A percentile compares a stretch with the other conserved stretches of the same genome.
Conservation (phyloP, 2,329 filamentous ascomycete genomes). For the Claviceps purpurea region DNA sequence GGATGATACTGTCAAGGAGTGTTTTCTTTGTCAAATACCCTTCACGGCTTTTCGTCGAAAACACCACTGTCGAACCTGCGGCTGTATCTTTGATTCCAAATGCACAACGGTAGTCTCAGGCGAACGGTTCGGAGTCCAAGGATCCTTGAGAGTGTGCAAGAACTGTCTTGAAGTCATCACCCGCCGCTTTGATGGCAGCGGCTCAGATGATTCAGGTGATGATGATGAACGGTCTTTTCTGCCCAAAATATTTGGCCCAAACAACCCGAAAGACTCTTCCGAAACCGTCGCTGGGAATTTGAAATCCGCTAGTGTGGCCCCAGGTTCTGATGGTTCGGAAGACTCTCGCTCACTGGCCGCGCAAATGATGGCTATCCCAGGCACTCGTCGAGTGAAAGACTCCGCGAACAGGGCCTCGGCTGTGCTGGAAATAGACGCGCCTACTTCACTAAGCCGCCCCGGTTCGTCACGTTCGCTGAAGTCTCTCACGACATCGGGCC, state of each 20-base stretch:
- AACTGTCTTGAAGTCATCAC: constrained; percentile 86
- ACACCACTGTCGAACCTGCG: constrained; percentile 89
- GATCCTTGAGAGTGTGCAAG: constrained; percentile 79
- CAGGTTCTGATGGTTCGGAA: constrained; percentile 28
- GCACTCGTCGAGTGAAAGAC: constrained; percentile 52
- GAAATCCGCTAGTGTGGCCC: constrained; percentile 18
- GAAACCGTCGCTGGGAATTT: constrained; percentile 4
- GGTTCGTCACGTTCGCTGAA: constrained; percentile 83
- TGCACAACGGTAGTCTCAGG: constrained; percentile 89
- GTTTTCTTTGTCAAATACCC: constrained; percentile 78
- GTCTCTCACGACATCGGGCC: constrained; percentile 51
- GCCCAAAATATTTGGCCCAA: constrained; percentile 46
- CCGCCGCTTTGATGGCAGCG: constrained; percentile 74
- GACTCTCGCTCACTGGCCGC: constrained; percentile 45
- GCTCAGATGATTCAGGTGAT: constrained; percentile 75
- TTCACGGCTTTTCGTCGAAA: constrained; percentile 93
- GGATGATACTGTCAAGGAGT: constrained; percentile 95
- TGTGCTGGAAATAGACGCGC: constrained; percentile 73
- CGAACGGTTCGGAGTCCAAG: constrained; percentile 72
- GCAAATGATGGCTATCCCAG: constrained; percentile 59
- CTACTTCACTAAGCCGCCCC: constrained; percentile 70
- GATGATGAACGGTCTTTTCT: constrained; percentile 64
- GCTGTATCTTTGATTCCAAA: constrained; percentile 96
- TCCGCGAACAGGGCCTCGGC: constrained; percentile 70
- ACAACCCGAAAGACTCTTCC: constrained; percentile 11